These are phyloP conservation scores for Alternaria incomplexa DNA, from an alignment of 2,329 filamentous ascomycete species.

Conservation along the genomic window DNA sequence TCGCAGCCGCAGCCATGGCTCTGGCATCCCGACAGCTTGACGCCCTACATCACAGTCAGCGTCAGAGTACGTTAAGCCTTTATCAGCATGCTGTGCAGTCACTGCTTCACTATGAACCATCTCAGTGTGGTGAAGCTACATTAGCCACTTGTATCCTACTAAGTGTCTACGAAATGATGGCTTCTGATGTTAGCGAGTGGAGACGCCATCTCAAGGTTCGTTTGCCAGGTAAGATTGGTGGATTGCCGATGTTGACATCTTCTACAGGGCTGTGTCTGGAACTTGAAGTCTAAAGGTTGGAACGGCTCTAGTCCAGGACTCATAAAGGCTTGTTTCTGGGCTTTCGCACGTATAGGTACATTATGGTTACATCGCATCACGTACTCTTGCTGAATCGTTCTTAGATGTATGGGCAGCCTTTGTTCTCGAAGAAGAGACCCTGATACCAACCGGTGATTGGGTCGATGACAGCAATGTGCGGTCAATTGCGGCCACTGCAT, in stretches of 20 bases:
- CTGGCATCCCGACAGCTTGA: not conserved
- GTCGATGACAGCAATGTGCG: not conserved
- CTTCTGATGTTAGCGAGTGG: not conserved
- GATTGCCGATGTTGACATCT: not conserved
- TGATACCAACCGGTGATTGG: not conserved
- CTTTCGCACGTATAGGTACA: not conserved
- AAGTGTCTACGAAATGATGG: not conserved
- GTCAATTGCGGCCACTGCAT: not conserved
- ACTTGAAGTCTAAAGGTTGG: not conserved
- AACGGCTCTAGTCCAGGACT: not conserved
- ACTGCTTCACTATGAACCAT: not conserved
- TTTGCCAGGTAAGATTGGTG: not conserved
- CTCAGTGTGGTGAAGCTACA: not conserved
- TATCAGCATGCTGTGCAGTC: not conserved
- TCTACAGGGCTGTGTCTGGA: not conserved
- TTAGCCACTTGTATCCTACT: not conserved
- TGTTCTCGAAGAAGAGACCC: not conserved
- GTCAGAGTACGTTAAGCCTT: not conserved
- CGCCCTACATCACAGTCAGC: not conserved
- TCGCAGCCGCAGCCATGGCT: not conserved
- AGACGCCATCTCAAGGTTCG: not conserved
- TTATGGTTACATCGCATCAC: not conserved
- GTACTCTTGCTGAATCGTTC: not conserved
- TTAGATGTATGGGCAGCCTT: not conserved
- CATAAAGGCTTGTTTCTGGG: not conserved